A percentile compares a stretch with the other conserved stretches of the same genome.
phyloP scores from a whole-genome alignment of 805 yeast species.

The Candida nanaspora region DNA sequence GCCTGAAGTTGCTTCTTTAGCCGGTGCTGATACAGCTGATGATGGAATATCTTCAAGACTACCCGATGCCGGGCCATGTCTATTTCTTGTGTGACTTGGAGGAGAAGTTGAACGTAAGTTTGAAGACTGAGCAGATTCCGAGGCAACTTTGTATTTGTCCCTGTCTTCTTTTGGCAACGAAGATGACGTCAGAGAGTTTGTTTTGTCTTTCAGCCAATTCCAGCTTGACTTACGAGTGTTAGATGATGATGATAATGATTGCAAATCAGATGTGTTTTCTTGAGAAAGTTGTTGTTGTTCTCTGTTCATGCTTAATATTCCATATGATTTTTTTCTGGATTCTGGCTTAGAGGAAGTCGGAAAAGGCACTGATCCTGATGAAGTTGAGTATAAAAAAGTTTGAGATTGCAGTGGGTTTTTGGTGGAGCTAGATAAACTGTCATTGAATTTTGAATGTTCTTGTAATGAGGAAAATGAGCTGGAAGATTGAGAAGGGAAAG shows the following conservation, averaged over 20 bases:
- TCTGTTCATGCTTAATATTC: constrained; percentile 1
- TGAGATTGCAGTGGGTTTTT: background rate
- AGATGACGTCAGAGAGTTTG: constrained; percentile 6
- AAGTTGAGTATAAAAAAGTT: background rate
- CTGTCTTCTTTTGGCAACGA: constrained; percentile 1
- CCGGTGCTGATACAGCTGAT: background rate
- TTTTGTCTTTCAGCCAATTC: constrained; percentile 7
- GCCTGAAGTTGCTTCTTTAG: background rate
- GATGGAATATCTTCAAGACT: background rate
- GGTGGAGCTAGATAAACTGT: no score
- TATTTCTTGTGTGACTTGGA: constrained; percentile 17
- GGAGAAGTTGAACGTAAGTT: constrained; percentile 3
- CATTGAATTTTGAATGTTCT: no score
- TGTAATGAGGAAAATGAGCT: background rate
- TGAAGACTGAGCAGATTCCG: no score
- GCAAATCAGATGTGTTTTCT: no score
- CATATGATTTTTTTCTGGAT: constrained; percentile 6
- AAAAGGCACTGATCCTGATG: background rate
- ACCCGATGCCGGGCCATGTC: no score
- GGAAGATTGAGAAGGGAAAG: background rate
- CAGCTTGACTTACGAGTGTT: constrained; percentile 8
- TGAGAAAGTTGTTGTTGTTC: no score
- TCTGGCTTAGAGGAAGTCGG: no score
- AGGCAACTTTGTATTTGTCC: background rate
- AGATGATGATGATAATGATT: no score